Percentiles rank a stretch among this genome's conserved stretches.
Conservation (phyloP, 1,284 basidiomycete species). For the Cutaneotrichosporon sp. region DNA sequence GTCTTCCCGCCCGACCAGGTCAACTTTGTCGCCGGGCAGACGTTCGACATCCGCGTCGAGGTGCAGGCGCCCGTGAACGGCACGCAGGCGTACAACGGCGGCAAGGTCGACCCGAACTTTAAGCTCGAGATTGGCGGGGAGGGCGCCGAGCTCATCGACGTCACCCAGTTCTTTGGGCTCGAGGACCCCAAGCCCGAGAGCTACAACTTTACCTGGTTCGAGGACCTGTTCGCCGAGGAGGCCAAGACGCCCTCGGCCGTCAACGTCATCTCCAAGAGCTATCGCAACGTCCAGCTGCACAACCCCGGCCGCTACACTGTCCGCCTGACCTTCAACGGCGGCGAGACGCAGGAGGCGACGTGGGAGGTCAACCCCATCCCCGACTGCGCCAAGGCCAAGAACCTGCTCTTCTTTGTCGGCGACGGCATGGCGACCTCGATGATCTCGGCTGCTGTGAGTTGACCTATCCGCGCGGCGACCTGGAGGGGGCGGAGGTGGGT, state of each 20-base stretch:
- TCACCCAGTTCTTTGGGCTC: slow-evolving; percentile 48
- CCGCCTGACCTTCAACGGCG: slow-evolving; percentile 38
- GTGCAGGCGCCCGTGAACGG: slow-evolving; percentile 56
- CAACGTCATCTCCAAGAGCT: slow-evolving; percentile 53
- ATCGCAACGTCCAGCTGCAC: slow-evolving; percentile 50
- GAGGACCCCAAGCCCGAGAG: slow-evolving; percentile 34
- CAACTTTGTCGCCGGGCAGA: slow-evolving; percentile 48
- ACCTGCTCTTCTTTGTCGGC: slow-evolving; percentile 54
- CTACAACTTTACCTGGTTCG: slow-evolving; percentile 49
- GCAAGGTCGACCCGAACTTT: slow-evolving; percentile 45
- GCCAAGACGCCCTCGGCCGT: slow-evolving; percentile 45
- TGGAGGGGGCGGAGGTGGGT: too few species aligned
- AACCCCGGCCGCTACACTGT: slow-evolving; percentile 39
- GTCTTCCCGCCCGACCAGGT: slow-evolving; percentile 50
- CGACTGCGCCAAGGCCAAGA: slow-evolving; percentile 48
- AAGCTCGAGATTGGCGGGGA: slow-evolving; percentile 44
- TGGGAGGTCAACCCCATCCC: slow-evolving; percentile 43
- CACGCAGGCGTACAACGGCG: slow-evolving; percentile 52
- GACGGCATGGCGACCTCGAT: slow-evolving; percentile 52
- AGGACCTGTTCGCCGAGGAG: slow-evolving; percentile 52
- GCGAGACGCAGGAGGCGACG: slow-evolving; percentile 39
- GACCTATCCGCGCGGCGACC: too few species aligned
- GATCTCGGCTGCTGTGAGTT: slow-evolving; percentile 42
- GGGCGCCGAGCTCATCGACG: slow-evolving; percentile 38
- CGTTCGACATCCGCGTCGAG: slow-evolving; percentile 50